Evolutionary conservation across 345 rosid genomes (phyloP).

Genomic region (Eutrema heterophyllum): DNA sequence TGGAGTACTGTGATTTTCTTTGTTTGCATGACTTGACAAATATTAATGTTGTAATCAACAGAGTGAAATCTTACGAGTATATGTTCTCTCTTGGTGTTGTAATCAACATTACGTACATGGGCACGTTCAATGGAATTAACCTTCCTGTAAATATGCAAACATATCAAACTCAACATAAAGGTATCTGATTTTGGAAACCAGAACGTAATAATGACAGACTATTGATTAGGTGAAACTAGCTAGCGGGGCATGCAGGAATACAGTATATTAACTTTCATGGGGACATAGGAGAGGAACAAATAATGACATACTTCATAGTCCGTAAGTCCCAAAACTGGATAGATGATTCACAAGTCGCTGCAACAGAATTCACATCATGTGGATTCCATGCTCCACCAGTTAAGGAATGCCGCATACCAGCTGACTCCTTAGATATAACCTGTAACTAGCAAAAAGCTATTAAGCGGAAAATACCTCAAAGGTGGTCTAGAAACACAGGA

Average conservation of each 20-base stretch:
- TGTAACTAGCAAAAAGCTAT: constrained; percentile 13
- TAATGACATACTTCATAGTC: constrained; percentile 62
- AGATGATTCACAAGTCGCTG: constrained; percentile 81
- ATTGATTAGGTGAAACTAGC: background rate
- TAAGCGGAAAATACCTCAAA: background rate
- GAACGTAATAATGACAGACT: background rate
- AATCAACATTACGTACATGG: constrained; percentile 60
- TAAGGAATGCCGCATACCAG: constrained; percentile 71
- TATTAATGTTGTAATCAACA: background rate
- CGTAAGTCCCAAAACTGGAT: constrained; percentile 88
- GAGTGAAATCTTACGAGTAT: constrained; percentile 47
- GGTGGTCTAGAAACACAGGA: background rate
- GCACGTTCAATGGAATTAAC: constrained; percentile 58
- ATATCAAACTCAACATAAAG: background rate
- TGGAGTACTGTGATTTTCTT: background rate
- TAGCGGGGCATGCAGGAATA: background rate
- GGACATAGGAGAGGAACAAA: constrained; percentile 2
- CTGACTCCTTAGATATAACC: constrained; percentile 74
- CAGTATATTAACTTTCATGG: background rate
- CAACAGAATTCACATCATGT: constrained; percentile 70
- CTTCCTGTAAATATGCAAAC: constrained; percentile 47
- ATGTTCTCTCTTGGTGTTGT: constrained; percentile 54
- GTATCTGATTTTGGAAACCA: background rate
- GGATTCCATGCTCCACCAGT: constrained; percentile 97
- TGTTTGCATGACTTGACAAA: background rate